Conservation (phyloP, 371 early-diverging fungal species). For the Syncephalastrum contaminatum region DNA sequence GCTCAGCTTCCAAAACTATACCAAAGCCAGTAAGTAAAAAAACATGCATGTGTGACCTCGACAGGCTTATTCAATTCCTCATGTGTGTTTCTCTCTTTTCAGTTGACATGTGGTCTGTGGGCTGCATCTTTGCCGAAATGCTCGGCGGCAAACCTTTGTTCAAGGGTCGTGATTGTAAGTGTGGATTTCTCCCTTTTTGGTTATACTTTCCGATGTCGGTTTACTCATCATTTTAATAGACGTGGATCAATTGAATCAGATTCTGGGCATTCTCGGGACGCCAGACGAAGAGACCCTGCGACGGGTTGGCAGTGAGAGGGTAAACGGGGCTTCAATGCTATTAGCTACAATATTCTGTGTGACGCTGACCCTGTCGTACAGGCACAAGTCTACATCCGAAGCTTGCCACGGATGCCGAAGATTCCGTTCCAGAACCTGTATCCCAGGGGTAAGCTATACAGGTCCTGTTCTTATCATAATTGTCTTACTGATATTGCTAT, state of each 20-base stretch:
- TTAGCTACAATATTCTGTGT: constrained; percentile 8
- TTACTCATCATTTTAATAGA: constrained; percentile 37
- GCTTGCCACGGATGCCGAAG: constrained; percentile 85
- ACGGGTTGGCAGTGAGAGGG: constrained; percentile 81
- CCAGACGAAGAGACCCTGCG: constrained; percentile 93
- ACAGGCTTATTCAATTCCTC: constrained; percentile 2
- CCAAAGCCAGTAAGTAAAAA: constrained; percentile 83
- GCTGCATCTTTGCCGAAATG: constrained; percentile 97
- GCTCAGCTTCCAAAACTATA: constrained; percentile 91
- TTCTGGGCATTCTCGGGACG: constrained; percentile 95
- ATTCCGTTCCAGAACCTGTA: constrained; percentile 84
- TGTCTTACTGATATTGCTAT: neutral
- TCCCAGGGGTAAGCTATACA: constrained; percentile 59
- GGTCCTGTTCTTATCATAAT: constrained; percentile 3
- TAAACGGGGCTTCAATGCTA: constrained; percentile 22
- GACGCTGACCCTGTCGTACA: constrained; percentile 23
- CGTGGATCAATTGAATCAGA: constrained; percentile 98
- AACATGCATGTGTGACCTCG: neutral
- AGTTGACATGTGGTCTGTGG: constrained; percentile 98
- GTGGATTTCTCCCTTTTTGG: constrained; percentile 1
- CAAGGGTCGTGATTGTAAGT: constrained; percentile 86
- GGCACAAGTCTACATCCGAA: constrained; percentile 95
- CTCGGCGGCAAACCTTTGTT: constrained; percentile 88
- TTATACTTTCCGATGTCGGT: neutral
- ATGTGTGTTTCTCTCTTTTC: constrained; percentile 7